Evolutionary conservation across 2,329 filamentous ascomycete genomes (phyloP).

Genomic region (Sclerotinia spermophila): DNA sequence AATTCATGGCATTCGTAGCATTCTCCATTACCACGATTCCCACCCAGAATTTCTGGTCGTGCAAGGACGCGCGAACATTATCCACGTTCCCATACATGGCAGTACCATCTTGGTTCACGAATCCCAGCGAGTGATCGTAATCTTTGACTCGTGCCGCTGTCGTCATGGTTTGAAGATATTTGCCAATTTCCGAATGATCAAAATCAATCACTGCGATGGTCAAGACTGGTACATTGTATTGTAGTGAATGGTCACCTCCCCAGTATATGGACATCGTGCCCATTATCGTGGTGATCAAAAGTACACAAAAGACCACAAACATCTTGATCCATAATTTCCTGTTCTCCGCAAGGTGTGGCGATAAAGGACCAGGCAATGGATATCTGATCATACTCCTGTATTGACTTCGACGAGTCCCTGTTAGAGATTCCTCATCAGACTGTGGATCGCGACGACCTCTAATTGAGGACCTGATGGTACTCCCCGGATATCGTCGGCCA

Average conservation of each 20-base stretch:
- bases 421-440: slow-evolving; percentile 13
- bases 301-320: slow-evolving; percentile 19
- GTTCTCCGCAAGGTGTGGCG: slow-evolving; percentile 19
- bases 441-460: neutral
- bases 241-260: slow-evolving; percentile 23
- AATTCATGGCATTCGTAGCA: slow-evolving; percentile 25
- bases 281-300: slow-evolving; percentile 23
- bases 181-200: slow-evolving; percentile 23
- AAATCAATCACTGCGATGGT: slow-evolving; percentile 27
- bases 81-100: slow-evolving; percentile 19
- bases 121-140: slow-evolving; percentile 22
- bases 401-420: neutral
- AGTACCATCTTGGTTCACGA: slow-evolving; percentile 20
- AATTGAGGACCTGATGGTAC: neutral
- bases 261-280: slow-evolving; percentile 27
- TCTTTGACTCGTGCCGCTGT: slow-evolving; percentile 14
- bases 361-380: slow-evolving; percentile 19
- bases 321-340: slow-evolving; percentile 26
- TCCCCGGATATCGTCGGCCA: neutral
- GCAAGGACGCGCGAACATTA: slow-evolving; percentile 17
- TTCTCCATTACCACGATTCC: slow-evolving; percentile 23
- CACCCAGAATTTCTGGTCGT: slow-evolving; percentile 25
- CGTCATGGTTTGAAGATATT: slow-evolving; percentile 22
- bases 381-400: slow-evolving; percentile 9
- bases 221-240: slow-evolving; percentile 23